Evolutionary conservation across 768 basidiomycete genomes (phyloP), one percentile per base, ranked within the genome.

Genomic region (Serendipita sp.): DNA sequence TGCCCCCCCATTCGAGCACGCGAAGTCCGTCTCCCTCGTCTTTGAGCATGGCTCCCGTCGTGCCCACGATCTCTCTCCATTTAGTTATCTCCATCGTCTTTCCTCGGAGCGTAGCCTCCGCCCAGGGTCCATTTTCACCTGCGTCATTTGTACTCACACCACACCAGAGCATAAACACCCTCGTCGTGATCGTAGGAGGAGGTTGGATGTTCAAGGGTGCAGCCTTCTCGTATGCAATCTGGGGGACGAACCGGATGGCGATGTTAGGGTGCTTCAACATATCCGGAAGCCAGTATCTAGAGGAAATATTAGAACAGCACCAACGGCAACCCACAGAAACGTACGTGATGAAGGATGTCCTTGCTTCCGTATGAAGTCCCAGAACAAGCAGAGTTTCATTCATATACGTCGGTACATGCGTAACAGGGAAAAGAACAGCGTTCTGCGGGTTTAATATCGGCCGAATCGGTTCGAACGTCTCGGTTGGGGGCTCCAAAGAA

Each of bases 1-100:
- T 78, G 2, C 76, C 78, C 23, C 77, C 78, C 79, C 78, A 80
- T 64, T 80, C 79, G 52, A 80, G 44, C 0, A 77, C 76, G 6
- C 78, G 64, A 76, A 78, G 63, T 76, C 63, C 2, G 65, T 62
- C 5, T 58, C 63, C 58, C 78, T 72, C 31, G 63, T 62, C 29
- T 13, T 40, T 40, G 37, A 40, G 37, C 5, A 40, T 40, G 37
- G 5, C 13, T 13, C 37, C 37, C 37, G 37, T 6, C 13, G 37
- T 40, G 1, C 76, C 77, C 3, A 78, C 77, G 1, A 76, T 69
- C 2, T 65, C 64, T 29, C 65, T 60, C 76, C 77, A 79, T 1
- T 60, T 64, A 8, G 65, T 64, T 2, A 71, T 72, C 33, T 72
- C 69, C 48, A 52, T 52, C 13, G 69, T 68, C 5, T 63, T 58